Evolutionary conservation across 176 grass and related monocot genomes (phyloP), one percentile per base, ranked within the genome.

Genomic region (Phoenix dactylifera): DNA sequence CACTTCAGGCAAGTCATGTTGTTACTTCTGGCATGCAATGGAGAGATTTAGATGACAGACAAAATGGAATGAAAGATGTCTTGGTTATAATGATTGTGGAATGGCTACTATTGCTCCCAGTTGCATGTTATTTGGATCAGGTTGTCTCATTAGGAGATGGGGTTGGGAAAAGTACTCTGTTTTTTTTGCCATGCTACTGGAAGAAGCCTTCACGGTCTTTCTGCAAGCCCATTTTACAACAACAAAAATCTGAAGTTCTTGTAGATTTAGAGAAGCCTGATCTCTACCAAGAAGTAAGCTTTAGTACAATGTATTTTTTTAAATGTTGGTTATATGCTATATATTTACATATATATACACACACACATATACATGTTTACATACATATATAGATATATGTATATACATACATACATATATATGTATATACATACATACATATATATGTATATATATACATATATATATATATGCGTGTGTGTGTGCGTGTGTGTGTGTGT

Each of bases 1-100:
- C 80, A 18, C 63, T 59, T 26, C 32, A 70, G 32, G 85, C 72
- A 48, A 68, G 56, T 16, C 49, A 78, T 4, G 72, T 68, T 71
- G 82, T 70, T 39, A 85, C 62, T 49, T 6, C 52, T 7, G 86
- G 86, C 23, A 81, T 89, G 86, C 62, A 59, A 32, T 85, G 82
- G 86, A 49, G 15, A 50, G 32, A 78, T 64, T 60, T 89, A 71
- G 61, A 72, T 48, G 26, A 85, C 52, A 63, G 68, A 0, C 16
- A 58, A 16, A 89, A 85, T 4, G 81, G 77, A 63, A 85, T 89
- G 73, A 85, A 69, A 81, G 82, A 82, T 64, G 78, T 81, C 49
- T 52, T 89, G 19, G 18, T 81, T 15, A 60, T 89, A n/a, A 79
- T 85, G 57, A 58, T 54, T 25, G 16, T 77, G 1, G 86, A 89